Conservation (phyloP, 2,329 filamentous ascomycete species). For the Colletotrichum filicis region DNA sequence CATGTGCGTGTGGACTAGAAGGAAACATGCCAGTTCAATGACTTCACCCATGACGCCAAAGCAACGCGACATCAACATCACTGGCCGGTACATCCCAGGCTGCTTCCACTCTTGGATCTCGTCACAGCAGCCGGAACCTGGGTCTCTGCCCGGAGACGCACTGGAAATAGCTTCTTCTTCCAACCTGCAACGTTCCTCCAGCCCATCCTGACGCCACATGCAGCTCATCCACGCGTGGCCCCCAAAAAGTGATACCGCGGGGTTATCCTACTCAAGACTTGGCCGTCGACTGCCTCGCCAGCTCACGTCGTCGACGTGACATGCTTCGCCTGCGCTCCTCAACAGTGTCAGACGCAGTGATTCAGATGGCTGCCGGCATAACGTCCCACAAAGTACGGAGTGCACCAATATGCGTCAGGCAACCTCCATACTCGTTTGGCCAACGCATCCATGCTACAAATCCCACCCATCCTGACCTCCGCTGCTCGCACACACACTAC, state of each 20-base stretch:
- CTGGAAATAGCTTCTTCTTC: background rate
- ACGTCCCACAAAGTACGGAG: constrained; percentile 11
- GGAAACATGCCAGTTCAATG: background rate
- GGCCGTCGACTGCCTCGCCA: background rate
- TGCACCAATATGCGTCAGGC: background rate
- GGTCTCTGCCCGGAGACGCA: background rate
- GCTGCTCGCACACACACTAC: background rate
- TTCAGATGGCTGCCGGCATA: constrained; percentile 7
- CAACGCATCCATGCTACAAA: constrained; percentile 25
- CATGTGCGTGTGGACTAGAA: background rate
- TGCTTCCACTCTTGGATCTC: background rate
- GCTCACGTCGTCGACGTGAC: constrained; percentile 1
- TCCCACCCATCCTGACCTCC: background rate
- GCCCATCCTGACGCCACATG: background rate
- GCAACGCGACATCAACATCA: background rate
- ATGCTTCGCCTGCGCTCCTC: background rate
- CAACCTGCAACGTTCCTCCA: constrained; percentile 20
- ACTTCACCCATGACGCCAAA: background rate
- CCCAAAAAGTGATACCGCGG: background rate
- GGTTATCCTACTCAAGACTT: background rate
- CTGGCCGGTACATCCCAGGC: background rate
- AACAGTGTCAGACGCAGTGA: background rate
- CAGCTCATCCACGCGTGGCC: background rate
- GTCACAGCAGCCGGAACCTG: background rate
- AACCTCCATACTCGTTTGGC: background rate